Base-by-base conservation (phyloP, 352 stramenopile species). In the Globisporangium mamillatum region DNA sequence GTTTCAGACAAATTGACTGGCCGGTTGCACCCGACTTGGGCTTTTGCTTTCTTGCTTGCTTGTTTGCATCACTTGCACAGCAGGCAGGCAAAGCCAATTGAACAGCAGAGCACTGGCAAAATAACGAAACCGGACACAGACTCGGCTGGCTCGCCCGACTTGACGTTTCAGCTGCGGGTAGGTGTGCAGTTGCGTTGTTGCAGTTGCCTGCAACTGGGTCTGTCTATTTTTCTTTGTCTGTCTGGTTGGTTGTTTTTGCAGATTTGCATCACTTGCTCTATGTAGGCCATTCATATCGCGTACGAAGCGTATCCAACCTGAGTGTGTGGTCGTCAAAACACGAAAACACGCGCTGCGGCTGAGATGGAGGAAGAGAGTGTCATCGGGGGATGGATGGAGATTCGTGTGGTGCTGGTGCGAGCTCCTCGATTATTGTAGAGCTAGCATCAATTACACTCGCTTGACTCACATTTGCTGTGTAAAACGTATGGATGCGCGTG, bases 141-240 rank as follows among this genome's bases (percentile, higher is more conserved):
- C 10, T 41, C 5, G 8, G 36, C 36, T 44, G 36, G 36, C 36
- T 44, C 12, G 41, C 41, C 16, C 41, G 41, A n/a, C 41, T 48
- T 48, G 41, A 48, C 16, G 41, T 48, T 48, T 48, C 4, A 48
- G 4, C 7, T 14, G 57, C 54, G 54, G 54, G 9, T 60, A 60
- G 54, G 54, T 41, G 54, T 60, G 54, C 54, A 60, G 54, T 60
- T 60, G 54, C 54, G 3, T 20, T 54, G 54, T 60, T 60, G 54
- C 54, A 5, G 46, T 54, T 25, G 46, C 48, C 48, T 38, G 32
- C 32, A 38, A 38, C 48, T 55, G 41, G 41, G 41, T 50, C 41
- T 50, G 41, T 50, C 41, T 50, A 50, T 16, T 50, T 50, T 50
- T 50, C 22, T 50, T n/a, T 50, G 41, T 50, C 16, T 48, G 38